phyloP scores from a whole-genome alignment of 2,329 filamentous ascomycete genomes.

The Fusarium sarcochroum region DNA sequence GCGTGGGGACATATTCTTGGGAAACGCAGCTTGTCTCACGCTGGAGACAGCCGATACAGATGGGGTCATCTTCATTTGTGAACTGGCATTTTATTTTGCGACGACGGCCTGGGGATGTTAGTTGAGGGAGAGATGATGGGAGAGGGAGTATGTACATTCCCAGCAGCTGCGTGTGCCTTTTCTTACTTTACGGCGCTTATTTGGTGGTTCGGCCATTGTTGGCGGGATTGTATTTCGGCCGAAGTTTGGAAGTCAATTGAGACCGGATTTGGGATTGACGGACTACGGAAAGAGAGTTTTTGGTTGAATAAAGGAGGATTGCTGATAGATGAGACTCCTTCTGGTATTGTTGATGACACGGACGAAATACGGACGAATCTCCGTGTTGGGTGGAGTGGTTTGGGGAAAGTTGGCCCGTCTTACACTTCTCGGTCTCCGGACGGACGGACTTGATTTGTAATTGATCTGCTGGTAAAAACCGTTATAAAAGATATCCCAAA shows the following conservation, averaged over 20 bases:
- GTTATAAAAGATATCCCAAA: too few relatives aligned
- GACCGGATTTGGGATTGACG: neutral
- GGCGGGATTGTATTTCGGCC: conserved; percentile 37
- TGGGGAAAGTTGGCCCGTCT: conserved; percentile 27
- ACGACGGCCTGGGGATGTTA: conserved; percentile 51
- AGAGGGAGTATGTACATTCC: conserved; percentile 63
- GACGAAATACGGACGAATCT: conserved; percentile 32
- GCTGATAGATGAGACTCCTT: neutral
- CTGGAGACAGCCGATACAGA: conserved; percentile 63
- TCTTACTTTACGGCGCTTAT: conserved; percentile 58
- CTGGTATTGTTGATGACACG: conserved; percentile 8
- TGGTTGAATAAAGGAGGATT: conserved; percentile 1
- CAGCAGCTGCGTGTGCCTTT: conserved; percentile 73
- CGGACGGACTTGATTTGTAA: conserved; percentile 30
- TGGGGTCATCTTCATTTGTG: conserved; percentile 54
- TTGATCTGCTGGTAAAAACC: neutral
- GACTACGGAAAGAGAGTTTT: neutral
- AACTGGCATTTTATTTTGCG: conserved; percentile 69
- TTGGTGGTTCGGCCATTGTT: conserved; percentile 35
- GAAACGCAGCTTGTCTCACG: conserved; percentile 60
- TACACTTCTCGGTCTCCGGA: conserved; percentile 30
- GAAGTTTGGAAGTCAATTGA: conserved; percentile 14
- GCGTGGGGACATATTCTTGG: conserved; percentile 60
- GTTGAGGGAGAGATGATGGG: neutral
- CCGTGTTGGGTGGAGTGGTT: neutral